phyloP scores from a whole-genome alignment of 2,329 filamentous ascomycete genomes.

The Stachybotrys chlorohalonatus region DNA sequence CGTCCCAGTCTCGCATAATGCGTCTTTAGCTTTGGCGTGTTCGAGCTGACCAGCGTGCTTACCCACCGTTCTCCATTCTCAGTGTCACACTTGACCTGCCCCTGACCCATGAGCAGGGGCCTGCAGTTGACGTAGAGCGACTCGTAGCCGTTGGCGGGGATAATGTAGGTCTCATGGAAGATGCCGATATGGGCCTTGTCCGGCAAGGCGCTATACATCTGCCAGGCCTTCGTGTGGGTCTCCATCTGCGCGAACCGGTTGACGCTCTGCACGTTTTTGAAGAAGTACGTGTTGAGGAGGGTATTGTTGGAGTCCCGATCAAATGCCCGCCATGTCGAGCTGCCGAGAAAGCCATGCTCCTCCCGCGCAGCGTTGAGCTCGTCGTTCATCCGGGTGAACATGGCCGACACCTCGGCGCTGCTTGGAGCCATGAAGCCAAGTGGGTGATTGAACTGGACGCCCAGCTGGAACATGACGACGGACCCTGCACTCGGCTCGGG shows the following conservation, averaged over 20 bases:
- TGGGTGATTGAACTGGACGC: slow-evolving; percentile 36
- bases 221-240: slow-evolving; percentile 38
- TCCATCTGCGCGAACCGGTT: slow-evolving; percentile 41
- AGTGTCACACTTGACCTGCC: slow-evolving; percentile 12
- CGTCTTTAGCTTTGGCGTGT: slow-evolving; percentile 20
- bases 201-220: slow-evolving; percentile 31
- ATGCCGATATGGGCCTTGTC: slow-evolving; percentile 34
- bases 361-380: slow-evolving; percentile 25
- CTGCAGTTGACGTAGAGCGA: slow-evolving; percentile 38
- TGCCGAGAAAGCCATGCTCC: slow-evolving; percentile 37
- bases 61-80: slow-evolving; percentile 18
- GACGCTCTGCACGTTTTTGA: slow-evolving; percentile 36
- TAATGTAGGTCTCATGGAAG: slow-evolving; percentile 45
- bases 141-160: slow-evolving; percentile 37
- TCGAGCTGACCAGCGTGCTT: slow-evolving; percentile 22
- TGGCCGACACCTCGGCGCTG: slow-evolving; percentile 24
- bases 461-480: slow-evolving; percentile 35
- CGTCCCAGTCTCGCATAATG: slow-evolving; percentile 23
- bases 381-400: slow-evolving; percentile 28
- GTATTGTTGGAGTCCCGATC: slow-evolving; percentile 29
- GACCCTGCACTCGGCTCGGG: slow-evolving; percentile 15
- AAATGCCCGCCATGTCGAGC: slow-evolving; percentile 28
- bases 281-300: slow-evolving; percentile 39
- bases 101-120: slow-evolving; percentile 25
- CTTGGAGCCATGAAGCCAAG: slow-evolving; percentile 38